phyloP scores from a whole-genome alignment of 805 yeast genomes.

The Metschnikowia hibisci region DNA sequence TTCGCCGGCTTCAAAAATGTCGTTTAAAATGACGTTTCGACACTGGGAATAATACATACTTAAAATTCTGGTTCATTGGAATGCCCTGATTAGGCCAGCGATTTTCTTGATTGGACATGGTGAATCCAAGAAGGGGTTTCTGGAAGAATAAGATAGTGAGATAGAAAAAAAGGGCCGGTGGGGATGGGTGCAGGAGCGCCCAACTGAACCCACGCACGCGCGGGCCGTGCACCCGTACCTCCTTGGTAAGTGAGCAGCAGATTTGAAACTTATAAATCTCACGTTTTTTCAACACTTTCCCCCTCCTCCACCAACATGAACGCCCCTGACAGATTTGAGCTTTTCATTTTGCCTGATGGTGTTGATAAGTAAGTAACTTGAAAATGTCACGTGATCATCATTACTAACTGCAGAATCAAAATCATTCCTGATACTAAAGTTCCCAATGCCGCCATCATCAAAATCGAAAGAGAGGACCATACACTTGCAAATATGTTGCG shows the following conservation, averaged over 20 bases:
- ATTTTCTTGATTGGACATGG: conserved; percentile 40
- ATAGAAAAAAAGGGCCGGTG: conserved; percentile 8
- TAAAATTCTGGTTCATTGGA: conserved; percentile 40
- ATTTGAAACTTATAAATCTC: too few species aligned
- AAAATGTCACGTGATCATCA: neutral
- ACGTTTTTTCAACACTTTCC: too few species aligned
- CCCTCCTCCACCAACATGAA: conserved; percentile 57
- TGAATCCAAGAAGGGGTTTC: conserved; percentile 2
- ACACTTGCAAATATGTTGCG: conserved; percentile 89
- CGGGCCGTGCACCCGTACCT: neutral
- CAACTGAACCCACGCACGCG: neutral
- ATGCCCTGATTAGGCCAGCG: conserved; percentile 42
- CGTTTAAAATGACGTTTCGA: too few species aligned
- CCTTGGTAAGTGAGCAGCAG: neutral
- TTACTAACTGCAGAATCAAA: conserved; percentile 50
- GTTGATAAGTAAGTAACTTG: conserved; percentile 68
- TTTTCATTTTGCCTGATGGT: conserved; percentile 96
- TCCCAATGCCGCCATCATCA: conserved; percentile 89
- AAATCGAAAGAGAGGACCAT: conserved; percentile 96
- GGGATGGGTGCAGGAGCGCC: conserved; percentile 4
- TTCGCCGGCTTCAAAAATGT: too few species aligned
- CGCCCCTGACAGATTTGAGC: conserved; percentile 98
- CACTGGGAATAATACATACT: conserved; percentile 29
- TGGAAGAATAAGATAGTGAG: conserved; percentile 3
- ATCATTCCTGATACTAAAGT: conserved; percentile 92